Conservation (phyloP, 2,329 filamentous ascomycete species). For the Aureobasidium subglaciale region DNA sequence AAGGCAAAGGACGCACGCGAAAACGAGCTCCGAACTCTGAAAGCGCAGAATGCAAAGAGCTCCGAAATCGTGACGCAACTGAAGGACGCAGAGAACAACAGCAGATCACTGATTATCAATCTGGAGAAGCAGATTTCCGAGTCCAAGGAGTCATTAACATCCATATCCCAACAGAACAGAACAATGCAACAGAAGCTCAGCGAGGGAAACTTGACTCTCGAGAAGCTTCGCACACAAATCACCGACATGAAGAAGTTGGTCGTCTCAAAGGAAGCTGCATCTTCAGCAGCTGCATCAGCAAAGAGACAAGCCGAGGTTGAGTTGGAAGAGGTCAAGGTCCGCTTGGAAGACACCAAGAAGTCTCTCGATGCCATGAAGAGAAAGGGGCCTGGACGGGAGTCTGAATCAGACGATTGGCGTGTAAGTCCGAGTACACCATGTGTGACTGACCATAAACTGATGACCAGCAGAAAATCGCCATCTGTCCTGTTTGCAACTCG, state of each 20-base stretch:
- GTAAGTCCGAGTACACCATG: conserved; percentile 48
- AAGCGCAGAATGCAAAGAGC: conserved; percentile 78
- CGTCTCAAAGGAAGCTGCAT: conserved; percentile 65
- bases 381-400: conserved; percentile 64
- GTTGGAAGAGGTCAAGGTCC: conserved; percentile 69
- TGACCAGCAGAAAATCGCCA: conserved; percentile 57
- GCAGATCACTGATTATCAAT: conserved; percentile 68
- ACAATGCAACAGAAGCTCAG: conserved; percentile 63
- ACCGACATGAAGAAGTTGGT: conserved; percentile 67
- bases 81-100: conserved; percentile 80
- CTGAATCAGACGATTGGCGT: conserved; percentile 74
- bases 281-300: conserved; percentile 55
- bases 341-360: conserved; percentile 71
- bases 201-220: conserved; percentile 63
- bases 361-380: conserved; percentile 80
- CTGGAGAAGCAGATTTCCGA: conserved; percentile 88
- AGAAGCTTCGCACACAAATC: conserved; percentile 69
- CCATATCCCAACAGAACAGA: conserved; percentile 64
- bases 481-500: conserved; percentile 87
- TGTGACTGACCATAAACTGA: background rate
- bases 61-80: conserved; percentile 89
- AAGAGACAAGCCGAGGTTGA: conserved; percentile 60
- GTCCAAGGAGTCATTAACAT: conserved; percentile 68
- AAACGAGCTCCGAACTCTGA: conserved; percentile 69
- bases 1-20: conserved; percentile 85